These are phyloP conservation scores for Cladosporium sphaerospermum DNA, from an alignment of 2,329 filamentous ascomycete species.

Conservation along the genomic window DNA sequence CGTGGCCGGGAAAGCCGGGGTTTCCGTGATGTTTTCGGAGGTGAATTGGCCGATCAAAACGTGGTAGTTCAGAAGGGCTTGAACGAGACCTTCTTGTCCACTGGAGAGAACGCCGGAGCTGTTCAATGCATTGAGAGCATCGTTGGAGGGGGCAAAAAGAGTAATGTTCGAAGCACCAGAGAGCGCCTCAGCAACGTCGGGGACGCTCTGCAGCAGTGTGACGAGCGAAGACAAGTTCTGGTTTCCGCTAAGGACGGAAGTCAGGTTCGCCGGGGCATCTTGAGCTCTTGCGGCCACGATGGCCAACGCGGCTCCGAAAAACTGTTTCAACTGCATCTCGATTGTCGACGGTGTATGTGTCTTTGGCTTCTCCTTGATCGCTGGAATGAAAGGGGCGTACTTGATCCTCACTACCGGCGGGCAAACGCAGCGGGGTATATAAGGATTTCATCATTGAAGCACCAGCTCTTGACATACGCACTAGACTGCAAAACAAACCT, in stretches of 20 bases:
- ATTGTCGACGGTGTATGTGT: not conserved
- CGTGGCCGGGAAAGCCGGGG: slow-evolving; percentile 41
- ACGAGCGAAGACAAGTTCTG: slow-evolving; percentile 29
- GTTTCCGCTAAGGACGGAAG: slow-evolving; percentile 24
- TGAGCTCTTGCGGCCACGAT: slow-evolving; percentile 31
- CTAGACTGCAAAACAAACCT: slow-evolving; percentile 11
- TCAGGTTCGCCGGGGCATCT: slow-evolving; percentile 23
- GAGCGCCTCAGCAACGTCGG: slow-evolving; percentile 34
- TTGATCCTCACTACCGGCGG: not conserved
- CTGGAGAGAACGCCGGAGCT: slow-evolving; percentile 31
- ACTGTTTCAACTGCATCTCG: slow-evolving; percentile 36
- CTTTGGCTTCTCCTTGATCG: not conserved
- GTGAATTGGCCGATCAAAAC: slow-evolving; percentile 49
- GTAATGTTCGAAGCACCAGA: slow-evolving; percentile 47
- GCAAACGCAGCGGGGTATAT: slow-evolving; percentile 1
- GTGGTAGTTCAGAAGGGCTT: slow-evolving; percentile 52
- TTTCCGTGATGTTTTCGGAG: slow-evolving; percentile 32
- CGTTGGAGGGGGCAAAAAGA: slow-evolving; percentile 52
- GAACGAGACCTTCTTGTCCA: slow-evolving; percentile 29
- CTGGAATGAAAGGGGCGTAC: not conserved
- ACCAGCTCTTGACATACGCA: slow-evolving; percentile 9
- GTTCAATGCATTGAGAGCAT: slow-evolving; percentile 38
- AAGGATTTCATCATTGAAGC: slow-evolving; percentile 1
- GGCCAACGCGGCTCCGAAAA: slow-evolving; percentile 32
- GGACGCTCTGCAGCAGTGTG: slow-evolving; percentile 32